phyloP scores from a whole-genome alignment of 2,329 filamentous ascomycete genomes.

The Pseudogymnoascus sp. region DNA sequence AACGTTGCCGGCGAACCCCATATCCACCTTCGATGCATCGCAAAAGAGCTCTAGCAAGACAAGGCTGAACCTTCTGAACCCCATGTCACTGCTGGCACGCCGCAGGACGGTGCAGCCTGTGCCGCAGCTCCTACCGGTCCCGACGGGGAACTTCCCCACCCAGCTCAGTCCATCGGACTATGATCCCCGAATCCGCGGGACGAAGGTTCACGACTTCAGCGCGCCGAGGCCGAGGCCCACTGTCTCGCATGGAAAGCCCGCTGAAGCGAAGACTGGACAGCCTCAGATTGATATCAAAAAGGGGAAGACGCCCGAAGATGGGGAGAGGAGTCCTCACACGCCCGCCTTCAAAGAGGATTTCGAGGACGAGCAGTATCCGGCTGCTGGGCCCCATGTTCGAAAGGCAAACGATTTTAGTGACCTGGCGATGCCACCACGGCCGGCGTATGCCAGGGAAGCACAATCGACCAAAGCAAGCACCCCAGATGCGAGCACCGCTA shows the following conservation, averaged over 20 bases:
- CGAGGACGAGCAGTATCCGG: slow-evolving; percentile 36
- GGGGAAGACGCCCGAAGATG: slow-evolving; percentile 11
- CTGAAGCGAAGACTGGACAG: background rate
- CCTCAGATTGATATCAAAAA: background rate
- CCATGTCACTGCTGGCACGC: slow-evolving; percentile 30
- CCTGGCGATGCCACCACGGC: slow-evolving; percentile 21
- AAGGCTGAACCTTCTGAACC: slow-evolving; percentile 30
- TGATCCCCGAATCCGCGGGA: slow-evolving; percentile 56
- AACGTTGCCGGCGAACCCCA: background rate
- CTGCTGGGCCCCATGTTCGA: slow-evolving; percentile 27
- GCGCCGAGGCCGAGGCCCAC: slow-evolving; percentile 44
- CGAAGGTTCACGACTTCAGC: slow-evolving; percentile 57
- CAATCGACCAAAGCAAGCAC: slow-evolving; percentile 16
- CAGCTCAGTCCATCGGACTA: slow-evolving; percentile 30
- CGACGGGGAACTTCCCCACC: slow-evolving; percentile 25
- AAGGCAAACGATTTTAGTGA: slow-evolving; percentile 27
- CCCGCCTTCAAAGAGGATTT: slow-evolving; percentile 48
- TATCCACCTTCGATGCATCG: slow-evolving; percentile 19
- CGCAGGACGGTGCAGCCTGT: slow-evolving; percentile 26
- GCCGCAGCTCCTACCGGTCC: slow-evolving; percentile 21
- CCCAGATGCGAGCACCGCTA: background rate
- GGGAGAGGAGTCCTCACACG: slow-evolving; percentile 31
- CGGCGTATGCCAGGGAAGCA: slow-evolving; percentile 21
- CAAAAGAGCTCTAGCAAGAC: slow-evolving; percentile 23
- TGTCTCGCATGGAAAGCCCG: slow-evolving; percentile 22